These are phyloP conservation scores for Solioccasus polychromus DNA, from an alignment of 768 basidiomycete species.

Conservation along the genomic window DNA sequence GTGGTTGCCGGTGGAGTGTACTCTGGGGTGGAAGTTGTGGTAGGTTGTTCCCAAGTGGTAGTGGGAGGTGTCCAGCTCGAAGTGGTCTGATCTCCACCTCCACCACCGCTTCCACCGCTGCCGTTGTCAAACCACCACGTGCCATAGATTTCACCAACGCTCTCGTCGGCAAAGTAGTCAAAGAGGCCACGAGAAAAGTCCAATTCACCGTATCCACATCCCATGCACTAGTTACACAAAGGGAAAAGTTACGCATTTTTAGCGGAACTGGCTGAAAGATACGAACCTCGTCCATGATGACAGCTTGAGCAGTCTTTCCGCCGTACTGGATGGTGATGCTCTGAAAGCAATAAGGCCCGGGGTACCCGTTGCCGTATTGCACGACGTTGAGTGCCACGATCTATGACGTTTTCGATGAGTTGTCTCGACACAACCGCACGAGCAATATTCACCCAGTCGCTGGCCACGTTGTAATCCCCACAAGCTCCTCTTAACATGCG, in stretches of 20 bases:
- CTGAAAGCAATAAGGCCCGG: slow-evolving; percentile 62
- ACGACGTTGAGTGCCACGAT: slow-evolving; percentile 52
- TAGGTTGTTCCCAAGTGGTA: slow-evolving; percentile 20
- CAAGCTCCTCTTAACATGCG: slow-evolving; percentile 51
- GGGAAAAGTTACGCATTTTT: background rate
- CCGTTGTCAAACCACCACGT: slow-evolving; percentile 55
- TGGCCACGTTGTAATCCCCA: slow-evolving; percentile 37
- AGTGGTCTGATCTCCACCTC: slow-evolving; percentile 13
- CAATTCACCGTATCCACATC: slow-evolving; percentile 61
- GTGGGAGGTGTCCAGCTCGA: slow-evolving; percentile 13
- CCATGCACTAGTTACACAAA: slow-evolving; percentile 48
- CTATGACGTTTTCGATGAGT: slow-evolving; percentile 26
- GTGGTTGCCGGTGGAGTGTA: slow-evolving; percentile 18
- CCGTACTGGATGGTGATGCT: slow-evolving; percentile 57
- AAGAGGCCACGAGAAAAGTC: slow-evolving; percentile 72
- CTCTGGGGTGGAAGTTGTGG: slow-evolving; percentile 21
- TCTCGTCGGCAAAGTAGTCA: slow-evolving; percentile 48
- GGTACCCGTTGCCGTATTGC: slow-evolving; percentile 59
- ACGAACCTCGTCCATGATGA: slow-evolving; percentile 60
- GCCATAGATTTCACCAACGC: slow-evolving; percentile 56
- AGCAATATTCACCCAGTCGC: slow-evolving; percentile 43
- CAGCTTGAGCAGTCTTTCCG: slow-evolving; percentile 57
- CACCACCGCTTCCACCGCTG: slow-evolving; percentile 28
- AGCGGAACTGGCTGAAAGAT: background rate
- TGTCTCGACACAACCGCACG: background rate